A percentile compares a stretch with the other conserved stretches of the same genome.
Conservation (phyloP, 1,284 basidiomycete genomes). For the Gomphus sp. region DNA sequence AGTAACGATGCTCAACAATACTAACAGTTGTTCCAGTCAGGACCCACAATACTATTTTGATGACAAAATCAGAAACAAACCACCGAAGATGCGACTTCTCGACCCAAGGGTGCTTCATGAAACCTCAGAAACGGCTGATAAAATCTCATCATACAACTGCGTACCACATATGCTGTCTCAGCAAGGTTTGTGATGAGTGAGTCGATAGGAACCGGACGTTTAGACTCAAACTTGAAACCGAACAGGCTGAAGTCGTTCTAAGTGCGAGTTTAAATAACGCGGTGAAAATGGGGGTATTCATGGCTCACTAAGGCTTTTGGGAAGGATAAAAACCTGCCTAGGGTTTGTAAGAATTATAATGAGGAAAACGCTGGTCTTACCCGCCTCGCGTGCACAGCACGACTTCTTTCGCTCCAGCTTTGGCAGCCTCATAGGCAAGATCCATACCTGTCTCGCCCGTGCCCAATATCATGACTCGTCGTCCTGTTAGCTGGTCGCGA, state of each 20-base stretch:
- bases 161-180: constrained; percentile 44
- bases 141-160: constrained; percentile 18
- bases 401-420: constrained; percentile 45
- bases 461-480: constrained; percentile 47
- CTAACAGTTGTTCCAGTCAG: constrained; percentile 36
- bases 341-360: neutral
- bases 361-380: constrained; percentile 16
- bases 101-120: constrained; percentile 45
- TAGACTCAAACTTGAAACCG: constrained; percentile 35
- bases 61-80: constrained; percentile 57
- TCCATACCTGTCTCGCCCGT: constrained; percentile 65
- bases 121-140: constrained; percentile 19
- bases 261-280: neutral
- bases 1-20: neutral
- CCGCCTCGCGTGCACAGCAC: constrained; percentile 45
- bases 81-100: constrained; percentile 47
- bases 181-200: constrained; percentile 48
- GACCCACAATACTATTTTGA: constrained; percentile 53
- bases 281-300: neutral
- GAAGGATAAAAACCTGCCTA: constrained; percentile 43
- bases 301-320: constrained; percentile 44
- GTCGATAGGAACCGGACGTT: constrained; percentile 46
- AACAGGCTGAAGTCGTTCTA: constrained; percentile 53
- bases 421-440: constrained; percentile 42
- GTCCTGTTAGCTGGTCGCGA: constrained; percentile 34